A percentile compares a stretch with the other conserved stretches of the same genome.
phyloP scores from a whole-genome alignment of 768 basidiomycete genomes.

The Postia placenta region DNA sequence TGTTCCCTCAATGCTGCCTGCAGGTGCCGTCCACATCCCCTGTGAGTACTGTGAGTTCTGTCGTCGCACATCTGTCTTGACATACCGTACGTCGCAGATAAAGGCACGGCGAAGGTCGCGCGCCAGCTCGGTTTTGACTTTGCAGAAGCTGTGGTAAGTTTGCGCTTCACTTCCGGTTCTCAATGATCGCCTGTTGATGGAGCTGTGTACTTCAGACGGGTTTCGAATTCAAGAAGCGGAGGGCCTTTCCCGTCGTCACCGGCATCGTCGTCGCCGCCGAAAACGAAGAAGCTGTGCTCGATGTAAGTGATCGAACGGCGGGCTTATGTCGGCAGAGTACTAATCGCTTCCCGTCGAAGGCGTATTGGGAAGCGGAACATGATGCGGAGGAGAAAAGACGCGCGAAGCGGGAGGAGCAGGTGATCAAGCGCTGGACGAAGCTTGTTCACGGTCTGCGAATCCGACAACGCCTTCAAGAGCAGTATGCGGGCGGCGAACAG shows the following conservation, averaged over 20 bases:
- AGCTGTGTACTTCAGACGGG: slow-evolving; percentile 55
- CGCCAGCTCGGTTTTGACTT: slow-evolving; percentile 81
- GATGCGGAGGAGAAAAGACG: slow-evolving; percentile 72
- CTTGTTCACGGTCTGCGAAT: slow-evolving; percentile 87
- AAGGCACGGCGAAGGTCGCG: slow-evolving; percentile 85
- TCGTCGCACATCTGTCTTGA: neutral
- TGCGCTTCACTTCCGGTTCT: too few species aligned
- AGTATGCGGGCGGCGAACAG: slow-evolving; percentile 45
- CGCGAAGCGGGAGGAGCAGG: slow-evolving; percentile 69
- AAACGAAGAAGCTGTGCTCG: slow-evolving; percentile 64
- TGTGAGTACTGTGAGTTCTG: slow-evolving; percentile 54
- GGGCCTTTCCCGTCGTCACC: slow-evolving; percentile 77
- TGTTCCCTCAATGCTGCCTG: slow-evolving; percentile 90
- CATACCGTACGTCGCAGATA: slow-evolving; percentile 27
- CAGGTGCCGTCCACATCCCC: slow-evolving; percentile 83
- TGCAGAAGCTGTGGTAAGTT: slow-evolving; percentile 90
- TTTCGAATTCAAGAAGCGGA: slow-evolving; percentile 93
- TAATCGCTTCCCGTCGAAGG: slow-evolving; percentile 37
- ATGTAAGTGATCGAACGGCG: slow-evolving; percentile 41
- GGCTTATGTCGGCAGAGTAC: neutral
- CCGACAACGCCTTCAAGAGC: slow-evolving; percentile 71
- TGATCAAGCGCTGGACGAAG: slow-evolving; percentile 82
- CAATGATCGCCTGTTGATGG: slow-evolving; percentile 10
- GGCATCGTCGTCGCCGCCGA: slow-evolving; percentile 87
- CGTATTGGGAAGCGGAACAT: slow-evolving; percentile 78